Evolutionary conservation across 1,139 yeast species (phyloP).

Genomic region (Hyphopichia pseudoburtonii): DNA sequence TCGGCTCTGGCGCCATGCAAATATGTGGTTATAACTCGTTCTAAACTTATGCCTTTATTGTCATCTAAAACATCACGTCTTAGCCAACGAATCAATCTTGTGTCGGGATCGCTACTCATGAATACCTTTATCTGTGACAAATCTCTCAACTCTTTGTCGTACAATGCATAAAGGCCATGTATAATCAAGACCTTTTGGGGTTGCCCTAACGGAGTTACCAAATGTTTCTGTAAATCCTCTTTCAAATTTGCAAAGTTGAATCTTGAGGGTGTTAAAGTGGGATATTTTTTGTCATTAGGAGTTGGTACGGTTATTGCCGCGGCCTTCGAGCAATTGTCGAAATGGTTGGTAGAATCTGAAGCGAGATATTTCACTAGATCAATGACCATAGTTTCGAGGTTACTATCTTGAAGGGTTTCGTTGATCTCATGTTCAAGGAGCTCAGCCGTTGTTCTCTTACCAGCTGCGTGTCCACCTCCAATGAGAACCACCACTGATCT

Average conservation of each 20-base stretch:
- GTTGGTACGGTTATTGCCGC: slow-evolving; percentile 34
- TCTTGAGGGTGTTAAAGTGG: slow-evolving; percentile 39
- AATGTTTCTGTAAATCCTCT: slow-evolving; percentile 13
- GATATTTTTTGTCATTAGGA: slow-evolving; percentile 15
- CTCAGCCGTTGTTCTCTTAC: slow-evolving; percentile 47
- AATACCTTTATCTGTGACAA: slow-evolving; percentile 69
- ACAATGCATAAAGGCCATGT: slow-evolving; percentile 81
- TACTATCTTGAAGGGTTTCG: slow-evolving; percentile 15
- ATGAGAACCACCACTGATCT: slow-evolving; percentile 49
- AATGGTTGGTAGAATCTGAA: background rate
- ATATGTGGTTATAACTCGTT: slow-evolving; percentile 57
- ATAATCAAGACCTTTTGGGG: slow-evolving; percentile 52
- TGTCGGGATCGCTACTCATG: slow-evolving; percentile 85
- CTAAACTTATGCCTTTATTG: slow-evolving; percentile 34
- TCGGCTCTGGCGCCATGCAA: slow-evolving; percentile 71
- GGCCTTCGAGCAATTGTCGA: slow-evolving; percentile 15
- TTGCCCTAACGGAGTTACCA: slow-evolving; percentile 8
- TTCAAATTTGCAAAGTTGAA: slow-evolving; percentile 32
- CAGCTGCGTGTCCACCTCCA: slow-evolving; percentile 79
- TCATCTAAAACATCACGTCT: slow-evolving; percentile 39
- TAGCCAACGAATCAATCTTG: slow-evolving; percentile 76
- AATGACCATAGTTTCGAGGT: slow-evolving; percentile 34
- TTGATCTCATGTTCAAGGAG: slow-evolving; percentile 30
- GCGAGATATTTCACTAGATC: slow-evolving; percentile 36
- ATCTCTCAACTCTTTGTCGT: slow-evolving; percentile 57